Evolutionary conservation across 179 eudicot species (phyloP).

Genomic region (Drosera spatulata): DNA sequence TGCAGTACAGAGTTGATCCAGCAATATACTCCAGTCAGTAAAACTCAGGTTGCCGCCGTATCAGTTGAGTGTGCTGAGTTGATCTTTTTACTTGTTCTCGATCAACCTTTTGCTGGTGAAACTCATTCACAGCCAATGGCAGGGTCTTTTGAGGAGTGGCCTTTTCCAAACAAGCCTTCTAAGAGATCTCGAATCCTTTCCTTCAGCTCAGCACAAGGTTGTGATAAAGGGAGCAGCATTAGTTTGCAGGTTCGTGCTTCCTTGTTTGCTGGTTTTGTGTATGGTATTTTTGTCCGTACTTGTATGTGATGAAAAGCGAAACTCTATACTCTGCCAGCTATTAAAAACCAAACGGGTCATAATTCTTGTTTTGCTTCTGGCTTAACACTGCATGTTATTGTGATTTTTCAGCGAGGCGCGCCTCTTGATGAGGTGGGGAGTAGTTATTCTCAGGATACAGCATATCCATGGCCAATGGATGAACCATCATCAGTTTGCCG

Average conservation of each 20-base stretch:
- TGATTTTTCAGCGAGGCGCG: conserved; percentile 6
- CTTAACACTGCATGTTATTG: no score
- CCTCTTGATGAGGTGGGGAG: conserved; percentile 19
- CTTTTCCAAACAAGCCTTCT: conserved; percentile 28
- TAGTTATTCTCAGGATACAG: conserved; percentile 8
- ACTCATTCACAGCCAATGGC: conserved; percentile 13
- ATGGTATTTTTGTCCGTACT: not conserved
- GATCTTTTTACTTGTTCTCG: no score
- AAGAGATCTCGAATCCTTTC: conserved; percentile 34
- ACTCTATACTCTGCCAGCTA: not conserved
- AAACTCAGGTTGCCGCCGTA: no score
- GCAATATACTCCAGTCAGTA: no score
- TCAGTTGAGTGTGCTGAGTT: no score
- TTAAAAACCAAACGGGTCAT: no score
- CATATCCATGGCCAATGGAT: conserved; percentile 7
- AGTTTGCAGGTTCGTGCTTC: conserved; percentile 18
- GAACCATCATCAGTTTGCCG: conserved; percentile 6
- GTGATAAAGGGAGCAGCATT: conserved; percentile 17
- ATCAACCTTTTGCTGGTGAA: no score
- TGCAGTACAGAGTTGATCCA: no score
- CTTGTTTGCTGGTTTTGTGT: conserved; percentile 26
- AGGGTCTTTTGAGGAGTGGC: conserved; percentile 41
- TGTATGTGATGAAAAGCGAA: no score
- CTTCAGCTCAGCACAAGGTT: no score
- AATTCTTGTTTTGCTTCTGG: not conserved